Evolutionary conservation across 768 basidiomycete species (phyloP), one percentile per base, ranked within the genome.

Genomic region (Xanthoconium purpureum): DNA sequence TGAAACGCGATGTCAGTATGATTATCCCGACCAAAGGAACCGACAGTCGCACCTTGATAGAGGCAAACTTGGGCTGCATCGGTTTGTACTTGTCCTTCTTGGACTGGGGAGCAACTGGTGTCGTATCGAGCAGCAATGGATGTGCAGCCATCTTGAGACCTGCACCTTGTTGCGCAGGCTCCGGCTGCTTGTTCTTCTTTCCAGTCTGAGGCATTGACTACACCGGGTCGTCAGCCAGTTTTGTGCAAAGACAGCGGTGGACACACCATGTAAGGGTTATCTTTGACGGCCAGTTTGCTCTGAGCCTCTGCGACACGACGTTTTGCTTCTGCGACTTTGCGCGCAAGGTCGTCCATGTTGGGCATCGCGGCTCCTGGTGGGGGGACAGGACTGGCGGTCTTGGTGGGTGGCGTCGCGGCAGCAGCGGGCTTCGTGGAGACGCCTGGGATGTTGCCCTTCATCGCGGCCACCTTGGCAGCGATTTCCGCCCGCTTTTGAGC

Each of bases 21-120:
- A 47, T 20, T 42, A 28, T 39, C 17, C 30, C 12, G 6, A 53
- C 14, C n/a, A 35, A 14, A 36, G n/a, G 29, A 15, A 14, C 37
- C 20, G 40, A 28, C 13, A 44, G 33, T 63, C 76, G 47, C 18
- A 87, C 91, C 77, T 89, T 94, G 72, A 96, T 94, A 4, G 93
- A 92, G 0, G 95, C 91, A 71, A 98, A 99, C 73, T 99, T 99
- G 48, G 97, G 97, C 60, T 95, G 94, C 95, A 99, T 98, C 17
- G 96, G 94, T 70, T 95, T 96, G 74, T 97, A 97, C 58, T 89
- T 77, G 71, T 97, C 92, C 71, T 95, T 93, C 74, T 90, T 91
- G 29, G 86, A 87, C 72, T 87, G 86, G 3, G 80, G 81, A 5
- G 79, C 74, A 3, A 74, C 66, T 8, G 82, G 76, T 5, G 68